Conservation (phyloP, 2,329 filamentous ascomycete genomes). For the Ophiostoma montium region DNA sequence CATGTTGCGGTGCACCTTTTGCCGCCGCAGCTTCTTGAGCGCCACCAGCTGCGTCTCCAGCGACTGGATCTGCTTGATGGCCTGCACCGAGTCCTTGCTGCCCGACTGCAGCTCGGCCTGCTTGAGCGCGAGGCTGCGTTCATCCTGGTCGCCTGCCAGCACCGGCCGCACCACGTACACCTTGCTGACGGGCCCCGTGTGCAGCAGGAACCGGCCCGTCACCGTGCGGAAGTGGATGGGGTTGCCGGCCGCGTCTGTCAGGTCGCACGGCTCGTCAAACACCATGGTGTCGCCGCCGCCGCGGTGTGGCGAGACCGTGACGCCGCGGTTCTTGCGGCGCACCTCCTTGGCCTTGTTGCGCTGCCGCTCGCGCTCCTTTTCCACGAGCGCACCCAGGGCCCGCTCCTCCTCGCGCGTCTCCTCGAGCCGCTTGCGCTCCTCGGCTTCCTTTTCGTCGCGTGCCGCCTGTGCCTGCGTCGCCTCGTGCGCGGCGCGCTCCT, state of each 20-base stretch:
- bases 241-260: slow-evolving; percentile 50
- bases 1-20: slow-evolving; percentile 65
- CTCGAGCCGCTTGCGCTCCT: slow-evolving; percentile 37
- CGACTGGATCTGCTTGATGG: slow-evolving; percentile 62
- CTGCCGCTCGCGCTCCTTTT: slow-evolving; percentile 57
- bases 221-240: slow-evolving; percentile 56
- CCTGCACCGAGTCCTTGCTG: slow-evolving; percentile 43
- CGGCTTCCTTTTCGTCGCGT: slow-evolving; percentile 37
- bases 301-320: slow-evolving; percentile 25
- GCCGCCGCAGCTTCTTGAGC: slow-evolving; percentile 60
- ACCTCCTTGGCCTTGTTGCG: slow-evolving; percentile 49
- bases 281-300: slow-evolving; percentile 29
- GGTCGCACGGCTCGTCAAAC: slow-evolving; percentile 53
- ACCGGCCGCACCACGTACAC: slow-evolving; percentile 62
- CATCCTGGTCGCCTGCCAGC: slow-evolving; percentile 32
- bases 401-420: slow-evolving; percentile 55
- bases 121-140: slow-evolving; percentile 60
- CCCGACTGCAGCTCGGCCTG: slow-evolving; percentile 46
- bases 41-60: slow-evolving; percentile 66
- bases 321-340: slow-evolving; percentile 42
- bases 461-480: slow-evolving; percentile 40
- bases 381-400: slow-evolving; percentile 54
- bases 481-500: slow-evolving; percentile 75
- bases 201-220: slow-evolving; percentile 51
- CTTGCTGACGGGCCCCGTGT: slow-evolving; percentile 50